Conservation (phyloP, 2,329 filamentous ascomycete genomes). For the Aspergillus arachidicola region DNA sequence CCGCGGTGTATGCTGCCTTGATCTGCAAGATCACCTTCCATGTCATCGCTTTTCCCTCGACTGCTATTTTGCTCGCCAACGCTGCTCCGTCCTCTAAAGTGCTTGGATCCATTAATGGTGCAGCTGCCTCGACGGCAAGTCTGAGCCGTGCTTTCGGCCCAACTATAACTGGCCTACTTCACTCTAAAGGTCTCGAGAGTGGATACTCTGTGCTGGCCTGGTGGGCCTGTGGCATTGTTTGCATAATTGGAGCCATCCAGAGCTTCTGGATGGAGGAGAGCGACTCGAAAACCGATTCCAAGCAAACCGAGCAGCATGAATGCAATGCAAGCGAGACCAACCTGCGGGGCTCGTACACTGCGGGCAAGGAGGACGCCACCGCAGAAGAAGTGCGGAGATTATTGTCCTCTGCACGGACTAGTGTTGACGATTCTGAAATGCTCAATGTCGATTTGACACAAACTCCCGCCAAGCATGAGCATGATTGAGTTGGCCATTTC, state of each 20-base stretch:
- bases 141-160: slow-evolving; percentile 86
- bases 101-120: slow-evolving; percentile 88
- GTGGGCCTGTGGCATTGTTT: slow-evolving; percentile 85
- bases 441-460: slow-evolving; percentile 28
- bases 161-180: slow-evolving; percentile 81
- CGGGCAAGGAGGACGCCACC: slow-evolving; percentile 26
- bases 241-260: slow-evolving; percentile 72
- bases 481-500: slow-evolving; percentile 9
- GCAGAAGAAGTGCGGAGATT: slow-evolving; percentile 39
- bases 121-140: slow-evolving; percentile 87
- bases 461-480: slow-evolving; percentile 14
- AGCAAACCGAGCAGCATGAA: slow-evolving; percentile 35
- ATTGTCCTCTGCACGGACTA: slow-evolving; percentile 39
- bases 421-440: slow-evolving; percentile 37
- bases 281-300: slow-evolving; percentile 43
- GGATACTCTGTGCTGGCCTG: slow-evolving; percentile 88
- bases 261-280: slow-evolving; percentile 75
- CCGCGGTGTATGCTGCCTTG: slow-evolving; percentile 75
- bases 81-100: slow-evolving; percentile 81
- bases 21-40: slow-evolving; percentile 93
- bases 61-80: slow-evolving; percentile 86
- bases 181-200: slow-evolving; percentile 74
- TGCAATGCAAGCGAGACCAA: slow-evolving; percentile 29
- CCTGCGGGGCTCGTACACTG: slow-evolving; percentile 25
- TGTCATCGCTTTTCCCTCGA: slow-evolving; percentile 87